Evolutionary conservation across 1,139 yeast species (phyloP), one percentile per base, ranked within the genome.

Genomic region (Scheffersomyces stambukii): DNA sequence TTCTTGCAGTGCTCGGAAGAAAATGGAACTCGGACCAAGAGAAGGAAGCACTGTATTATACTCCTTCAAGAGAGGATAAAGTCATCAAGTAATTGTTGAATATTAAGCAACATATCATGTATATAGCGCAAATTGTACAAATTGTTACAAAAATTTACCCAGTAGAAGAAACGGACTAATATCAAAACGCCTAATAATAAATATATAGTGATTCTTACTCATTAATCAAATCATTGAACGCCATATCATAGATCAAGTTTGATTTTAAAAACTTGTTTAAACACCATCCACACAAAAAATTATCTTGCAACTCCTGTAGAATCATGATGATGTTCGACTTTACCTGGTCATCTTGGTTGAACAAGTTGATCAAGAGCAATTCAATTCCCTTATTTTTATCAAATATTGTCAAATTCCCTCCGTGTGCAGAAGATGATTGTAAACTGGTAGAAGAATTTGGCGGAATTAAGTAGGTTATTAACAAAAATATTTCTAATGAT

Each of bases 311-410:
- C 41, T 67, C 73, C 39, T 66, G 71, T 30, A 67, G 42, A 16
- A 67, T 67, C 69, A 64, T 61, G 9, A 64, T 53, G 10, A 67
- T 49, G 35, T 63, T 65, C 13, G 61, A 50, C 40, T 66, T 67
- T 26, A 67, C 54, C 35, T 61, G 66, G 35, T 64, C 59, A 37
- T 66, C 62, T 24, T 39, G 42, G 36, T 60, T 58, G 40, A 59
- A 60, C 18, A 60, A 43, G 29, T 59, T 60, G 14, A 66, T 40
- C 25, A 65, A 46, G 13, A 68, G 42, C 13, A 65, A 46, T 39
- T 69, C 75, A 17, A 69, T 60, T 1, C 73, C 73, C 40, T 63
- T 65, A 38, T 68, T 68, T 39, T 67, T 66, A 39, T 68, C 74
- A 31, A 66, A 66, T 2, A 64, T 63, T 3, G 72, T 64, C 31